Conservation (phyloP, 1,284 basidiomycete genomes). For the Pisolithus thermaeus region DNA sequence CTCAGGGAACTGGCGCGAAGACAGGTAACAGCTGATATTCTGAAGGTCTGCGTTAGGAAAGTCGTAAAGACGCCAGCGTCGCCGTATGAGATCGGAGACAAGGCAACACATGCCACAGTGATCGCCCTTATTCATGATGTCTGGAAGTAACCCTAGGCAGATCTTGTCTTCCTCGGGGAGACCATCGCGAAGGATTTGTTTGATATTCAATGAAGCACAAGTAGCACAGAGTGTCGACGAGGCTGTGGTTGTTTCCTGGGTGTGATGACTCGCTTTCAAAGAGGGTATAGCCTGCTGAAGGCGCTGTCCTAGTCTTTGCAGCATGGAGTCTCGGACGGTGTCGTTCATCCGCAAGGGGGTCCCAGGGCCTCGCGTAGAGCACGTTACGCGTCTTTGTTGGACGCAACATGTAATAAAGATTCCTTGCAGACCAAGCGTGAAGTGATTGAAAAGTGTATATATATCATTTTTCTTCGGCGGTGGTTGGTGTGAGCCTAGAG, state of each 20-base stretch:
- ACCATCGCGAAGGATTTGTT: slow-evolving; percentile 3
- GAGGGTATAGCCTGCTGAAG: neutral
- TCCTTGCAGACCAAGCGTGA: neutral
- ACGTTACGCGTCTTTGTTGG: neutral
- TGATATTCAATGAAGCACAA: slow-evolving; percentile 2
- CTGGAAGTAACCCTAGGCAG: neutral
- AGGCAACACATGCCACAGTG: slow-evolving; percentile 4
- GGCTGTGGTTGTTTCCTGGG: no score
- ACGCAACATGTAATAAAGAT: neutral
- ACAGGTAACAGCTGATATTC: neutral
- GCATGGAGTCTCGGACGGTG: neutral
- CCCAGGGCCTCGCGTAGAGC: neutral
- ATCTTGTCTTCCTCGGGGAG: neutral
- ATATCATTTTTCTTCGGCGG: no score
- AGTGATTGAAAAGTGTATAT: no score
- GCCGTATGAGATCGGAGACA: slow-evolving; percentile 1
- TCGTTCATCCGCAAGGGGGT: neutral
- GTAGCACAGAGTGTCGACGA: neutral
- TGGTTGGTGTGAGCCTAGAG: neutral
- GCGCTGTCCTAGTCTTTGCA: no score
- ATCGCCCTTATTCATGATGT: slow-evolving; percentile 1
- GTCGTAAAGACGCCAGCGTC: neutral
- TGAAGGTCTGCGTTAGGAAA: slow-evolving; percentile 2
- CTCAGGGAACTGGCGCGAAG: neutral
- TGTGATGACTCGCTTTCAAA: neutral